Evolutionary conservation across 2,329 filamentous ascomycete genomes (phyloP).

Genomic region (Exutisphaerella laricina): DNA sequence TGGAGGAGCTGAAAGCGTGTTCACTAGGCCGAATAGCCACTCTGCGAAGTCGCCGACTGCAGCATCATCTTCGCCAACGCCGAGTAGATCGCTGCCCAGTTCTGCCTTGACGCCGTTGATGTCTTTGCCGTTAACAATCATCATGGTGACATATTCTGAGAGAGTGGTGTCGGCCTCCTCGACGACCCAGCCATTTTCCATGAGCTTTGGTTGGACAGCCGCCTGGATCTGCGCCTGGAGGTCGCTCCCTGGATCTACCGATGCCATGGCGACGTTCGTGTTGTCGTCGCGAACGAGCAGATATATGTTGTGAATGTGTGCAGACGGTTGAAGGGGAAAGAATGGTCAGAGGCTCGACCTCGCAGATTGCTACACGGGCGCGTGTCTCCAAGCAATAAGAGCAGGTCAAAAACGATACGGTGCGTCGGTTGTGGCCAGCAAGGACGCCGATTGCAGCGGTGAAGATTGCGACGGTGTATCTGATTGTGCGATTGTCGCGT

Average conservation of each 20-base stretch:
- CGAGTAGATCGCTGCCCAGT: slow-evolving; percentile 79
- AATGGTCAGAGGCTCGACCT: slow-evolving; percentile 5
- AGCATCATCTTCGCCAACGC: slow-evolving; percentile 74
- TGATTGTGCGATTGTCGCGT: slow-evolving; percentile 4
- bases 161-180: slow-evolving; percentile 76
- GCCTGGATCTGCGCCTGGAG: slow-evolving; percentile 76
- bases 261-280: slow-evolving; percentile 62
- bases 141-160: slow-evolving; percentile 93
- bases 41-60: slow-evolving; percentile 75
- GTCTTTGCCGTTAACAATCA: slow-evolving; percentile 93
- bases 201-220: slow-evolving; percentile 82
- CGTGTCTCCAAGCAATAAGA: not conserved
- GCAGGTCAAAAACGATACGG: not conserved
- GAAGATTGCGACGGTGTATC: not conserved
- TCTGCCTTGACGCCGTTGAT: slow-evolving; percentile 84
- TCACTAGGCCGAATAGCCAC: slow-evolving; percentile 91
- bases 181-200: slow-evolving; percentile 86
- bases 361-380: not conserved
- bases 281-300: not conserved
- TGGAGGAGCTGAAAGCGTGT: slow-evolving; percentile 51
- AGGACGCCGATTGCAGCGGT: not conserved
- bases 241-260: slow-evolving; percentile 62
- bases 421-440: slow-evolving; percentile 1
- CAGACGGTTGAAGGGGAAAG: slow-evolving; percentile 5
- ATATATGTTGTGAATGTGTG: slow-evolving; percentile 1